These are phyloP conservation scores for Drosera capensis DNA, from an alignment of 148 eudicot species.

Conservation along the genomic window DNA sequence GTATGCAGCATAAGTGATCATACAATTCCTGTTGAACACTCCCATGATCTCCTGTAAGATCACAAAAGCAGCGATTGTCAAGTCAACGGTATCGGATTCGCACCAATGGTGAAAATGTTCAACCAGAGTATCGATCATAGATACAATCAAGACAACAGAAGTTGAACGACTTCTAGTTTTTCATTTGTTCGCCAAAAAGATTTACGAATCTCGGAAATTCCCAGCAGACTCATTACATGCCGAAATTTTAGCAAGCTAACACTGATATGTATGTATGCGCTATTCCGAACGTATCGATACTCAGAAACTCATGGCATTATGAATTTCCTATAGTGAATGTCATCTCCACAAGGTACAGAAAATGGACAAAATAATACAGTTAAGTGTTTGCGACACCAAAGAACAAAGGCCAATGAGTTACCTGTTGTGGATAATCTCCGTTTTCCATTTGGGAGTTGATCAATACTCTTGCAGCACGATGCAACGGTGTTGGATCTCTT, in stretches of 20 bases:
- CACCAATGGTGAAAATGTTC: too few relatives aligned
- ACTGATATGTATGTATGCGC: too few relatives aligned
- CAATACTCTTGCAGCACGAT: constrained; percentile 60
- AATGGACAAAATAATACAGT: constrained; percentile 2
- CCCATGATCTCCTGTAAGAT: constrained; percentile 73
- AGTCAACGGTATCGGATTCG: not conserved
- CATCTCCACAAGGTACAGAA: not conserved
- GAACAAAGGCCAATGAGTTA: constrained; percentile 7
- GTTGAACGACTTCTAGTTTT: too few relatives aligned
- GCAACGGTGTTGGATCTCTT: constrained; percentile 62
- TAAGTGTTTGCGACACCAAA: too few relatives aligned
- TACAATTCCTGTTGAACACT: constrained; percentile 87
- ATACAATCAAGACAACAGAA: too few relatives aligned
- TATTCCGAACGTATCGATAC: too few relatives aligned
- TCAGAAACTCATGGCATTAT: too few relatives aligned
- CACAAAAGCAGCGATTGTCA: not conserved
- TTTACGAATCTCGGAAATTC: too few relatives aligned
- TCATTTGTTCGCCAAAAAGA: too few relatives aligned
- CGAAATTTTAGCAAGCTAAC: too few relatives aligned
- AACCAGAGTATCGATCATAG: too few relatives aligned
- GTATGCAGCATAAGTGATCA: constrained; percentile 75
- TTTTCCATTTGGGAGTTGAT: constrained; percentile 72
- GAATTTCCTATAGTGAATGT: not conserved
- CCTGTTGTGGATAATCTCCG: constrained; percentile 96
- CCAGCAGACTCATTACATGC: too few relatives aligned